A percentile compares a stretch with the other conserved stretches of the same genome.
Conservation (phyloP, 23 red algal genomes). For the Gracilariopsis chorda region DNA sequence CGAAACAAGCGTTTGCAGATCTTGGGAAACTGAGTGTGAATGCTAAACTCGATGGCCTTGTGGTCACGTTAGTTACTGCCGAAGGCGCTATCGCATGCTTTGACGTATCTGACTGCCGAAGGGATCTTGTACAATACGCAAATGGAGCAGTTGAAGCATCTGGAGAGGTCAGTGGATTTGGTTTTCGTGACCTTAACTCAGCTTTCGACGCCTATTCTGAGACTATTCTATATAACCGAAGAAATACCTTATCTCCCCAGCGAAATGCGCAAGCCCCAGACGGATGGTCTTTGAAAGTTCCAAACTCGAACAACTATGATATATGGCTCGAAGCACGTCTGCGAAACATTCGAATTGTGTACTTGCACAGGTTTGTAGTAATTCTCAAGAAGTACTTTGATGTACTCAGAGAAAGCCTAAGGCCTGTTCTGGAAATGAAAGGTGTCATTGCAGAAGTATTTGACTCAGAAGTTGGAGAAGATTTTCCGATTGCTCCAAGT, state of each 20-base stretch:
- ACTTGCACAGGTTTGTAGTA: slow-evolving; percentile 71
- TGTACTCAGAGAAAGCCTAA: slow-evolving; percentile 58
- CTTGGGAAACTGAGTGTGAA: slow-evolving; percentile 33
- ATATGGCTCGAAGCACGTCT: slow-evolving; percentile 58
- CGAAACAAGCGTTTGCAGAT: slow-evolving; percentile 52
- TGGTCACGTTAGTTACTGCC: slow-evolving; percentile 52
- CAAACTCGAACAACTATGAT: slow-evolving; percentile 33
- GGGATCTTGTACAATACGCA: slow-evolving; percentile 32
- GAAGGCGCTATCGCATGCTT: slow-evolving; percentile 71
- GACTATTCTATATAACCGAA: slow-evolving; percentile 49
- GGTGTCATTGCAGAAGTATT: slow-evolving; percentile 69
- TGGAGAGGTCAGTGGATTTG: slow-evolving; percentile 56
- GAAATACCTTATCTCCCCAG: background rate
- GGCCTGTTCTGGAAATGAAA: slow-evolving; percentile 71
- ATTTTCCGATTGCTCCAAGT: slow-evolving; percentile 47
- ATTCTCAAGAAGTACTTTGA: slow-evolving; percentile 75
- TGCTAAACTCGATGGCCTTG: slow-evolving; percentile 58
- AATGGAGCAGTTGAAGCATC: slow-evolving; percentile 44
- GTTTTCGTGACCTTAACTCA: slow-evolving; percentile 60
- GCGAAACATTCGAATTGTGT: slow-evolving; percentile 67
- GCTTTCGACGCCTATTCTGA: slow-evolving; percentile 64
- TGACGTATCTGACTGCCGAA: slow-evolving; percentile 53
- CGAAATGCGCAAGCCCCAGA: background rate
- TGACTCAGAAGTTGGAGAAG: slow-evolving; percentile 51
- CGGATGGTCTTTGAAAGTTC: slow-evolving; percentile 55